Evolutionary conservation across 176 grass and related monocot species (phyloP), one percentile per base, ranked within the genome.

Genomic region (Otatea glauca): DNA sequence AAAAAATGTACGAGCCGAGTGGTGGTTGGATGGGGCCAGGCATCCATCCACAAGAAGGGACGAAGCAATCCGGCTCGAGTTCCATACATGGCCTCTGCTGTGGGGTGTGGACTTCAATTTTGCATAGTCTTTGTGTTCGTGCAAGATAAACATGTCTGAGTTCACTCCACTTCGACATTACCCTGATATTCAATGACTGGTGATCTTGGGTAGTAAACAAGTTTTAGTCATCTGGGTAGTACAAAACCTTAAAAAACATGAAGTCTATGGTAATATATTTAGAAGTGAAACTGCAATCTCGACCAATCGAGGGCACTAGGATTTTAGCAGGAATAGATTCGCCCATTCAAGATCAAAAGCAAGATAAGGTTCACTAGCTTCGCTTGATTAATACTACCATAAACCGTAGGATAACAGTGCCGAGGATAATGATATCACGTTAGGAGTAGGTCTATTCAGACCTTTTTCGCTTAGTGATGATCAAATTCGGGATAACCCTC

Each of bases 301-400:
- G 56, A 45, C 83, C 78, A 10, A 51, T 72, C 72, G 73, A 82
- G 59, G 72, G 64, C 88, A 82, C 83, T 90, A 54, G 45, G 9
- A 21, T 49, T 89, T 66, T 72, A 78, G 48, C 15, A 64, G 73
- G 79, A 90, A 78, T 42, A 17, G 38, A 67, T 86, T 83, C 84
- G 45, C 8, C 54, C 59, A 71, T 37, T 15, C 23, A 53, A 23
- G 70, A 86, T 77, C 21, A 48, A 20, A 82, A 82, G 65, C 29
- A 72, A 27, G 88, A 90, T 82, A 86, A 78, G 38, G 78, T 55
- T 78, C 83, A 39, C 21, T 32, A 29, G 67, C 44, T 56, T 81
- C 43, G 34, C 74, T 55, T 88, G 67, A 79, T 88, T 67, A 87
- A 48, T 42, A 25, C 82, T 38, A 14, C 53, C 7, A 21, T n/a